Evolutionary conservation across 345 rosid genomes (phyloP), one percentile per base, ranked within the genome.

Genomic region (Streptanthus diversifolius): DNA sequence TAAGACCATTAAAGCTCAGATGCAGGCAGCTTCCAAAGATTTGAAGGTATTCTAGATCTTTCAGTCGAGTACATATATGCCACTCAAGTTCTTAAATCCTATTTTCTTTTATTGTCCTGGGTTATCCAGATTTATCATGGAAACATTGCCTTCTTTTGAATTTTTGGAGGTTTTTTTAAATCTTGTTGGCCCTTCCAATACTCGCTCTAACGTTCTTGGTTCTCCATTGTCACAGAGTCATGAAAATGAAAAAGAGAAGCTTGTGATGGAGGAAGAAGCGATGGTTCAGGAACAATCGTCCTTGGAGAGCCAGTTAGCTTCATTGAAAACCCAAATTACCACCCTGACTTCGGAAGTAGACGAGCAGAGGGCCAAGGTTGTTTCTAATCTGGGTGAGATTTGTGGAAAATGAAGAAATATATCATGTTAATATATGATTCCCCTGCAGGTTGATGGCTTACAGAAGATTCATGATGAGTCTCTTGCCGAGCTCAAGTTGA

Each of bases 211-310:
- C 33, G 17, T 56, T 52, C 35, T 52, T 75, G 74, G 29, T 76
- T 64, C 73, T 54, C 64, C 17, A 53, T 73, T 44, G 53, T 71
- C 39, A 35, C 52, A 91, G 96, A 86, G 85, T 27, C 93, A 86
- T 81, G 87, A 77, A 80, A 90, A 86, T 79, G 93, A 91, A 84
- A 87, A 73, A 30, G 96, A 95, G 81, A 89, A 81, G 75, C 87
- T 95, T 62, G 78, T 87, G 64, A 88, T 95, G 99, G 96, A 95
- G 78, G 86, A 84, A 83, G 96, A 95, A 81, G 98, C 95, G 43
- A 83, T 88, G 51, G 59, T 68, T 52, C 83, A 84, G 63, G 98
- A 95, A 75, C 82, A 81, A 15, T 81, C 81, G 19, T 86, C 92
- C 44, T 78, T 90, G 80, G 97, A 95, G 80, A 83, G 80, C 84